Percentiles rank a stretch among this genome's conserved stretches.
These are phyloP conservation scores for Fraxinus angustifolia DNA, from an alignment of 305 asterid genomes.

Conservation along the genomic window DNA sequence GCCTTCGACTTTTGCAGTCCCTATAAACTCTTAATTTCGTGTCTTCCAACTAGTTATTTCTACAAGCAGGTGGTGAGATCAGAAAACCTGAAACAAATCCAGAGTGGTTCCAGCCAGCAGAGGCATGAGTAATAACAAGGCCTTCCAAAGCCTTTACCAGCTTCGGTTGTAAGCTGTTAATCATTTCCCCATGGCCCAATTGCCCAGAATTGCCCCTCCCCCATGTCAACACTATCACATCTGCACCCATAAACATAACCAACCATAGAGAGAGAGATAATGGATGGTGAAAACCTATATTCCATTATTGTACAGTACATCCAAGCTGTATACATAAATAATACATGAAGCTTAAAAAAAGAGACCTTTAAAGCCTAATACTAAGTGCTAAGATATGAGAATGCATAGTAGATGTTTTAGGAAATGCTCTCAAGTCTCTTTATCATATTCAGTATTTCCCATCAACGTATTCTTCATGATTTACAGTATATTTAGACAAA, in stretches of 20 bases:
- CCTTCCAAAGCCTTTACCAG: conserved; percentile 42
- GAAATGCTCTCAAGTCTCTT: no score
- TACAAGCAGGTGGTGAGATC: neutral
- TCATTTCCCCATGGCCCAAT: conserved; percentile 70
- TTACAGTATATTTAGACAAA: no score
- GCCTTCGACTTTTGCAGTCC: neutral
- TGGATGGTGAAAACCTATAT: no score
- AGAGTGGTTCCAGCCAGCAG: conserved; percentile 98
- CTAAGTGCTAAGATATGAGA: no score
- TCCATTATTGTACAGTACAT: no score
- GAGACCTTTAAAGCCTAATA: neutral
- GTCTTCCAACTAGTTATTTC: neutral
- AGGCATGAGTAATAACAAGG: conserved; percentile 41
- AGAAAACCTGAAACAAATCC: conserved; percentile 70
- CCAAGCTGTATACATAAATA: no score
- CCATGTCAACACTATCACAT: conserved; percentile 80
- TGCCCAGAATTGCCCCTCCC: conserved; percentile 97
- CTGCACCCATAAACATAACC: conserved; percentile 33
- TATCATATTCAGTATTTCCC: no score
- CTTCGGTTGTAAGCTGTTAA: conserved; percentile 39
- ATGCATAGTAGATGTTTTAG: no score
- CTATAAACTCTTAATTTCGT: neutral
- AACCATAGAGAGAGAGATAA: neutral
- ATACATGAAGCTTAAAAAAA: no score
- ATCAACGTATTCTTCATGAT: no score